These are phyloP conservation scores for Stentor coeruleus DNA, from an alignment of 73 alveolate genomes.

Conservation along the genomic window DNA sequence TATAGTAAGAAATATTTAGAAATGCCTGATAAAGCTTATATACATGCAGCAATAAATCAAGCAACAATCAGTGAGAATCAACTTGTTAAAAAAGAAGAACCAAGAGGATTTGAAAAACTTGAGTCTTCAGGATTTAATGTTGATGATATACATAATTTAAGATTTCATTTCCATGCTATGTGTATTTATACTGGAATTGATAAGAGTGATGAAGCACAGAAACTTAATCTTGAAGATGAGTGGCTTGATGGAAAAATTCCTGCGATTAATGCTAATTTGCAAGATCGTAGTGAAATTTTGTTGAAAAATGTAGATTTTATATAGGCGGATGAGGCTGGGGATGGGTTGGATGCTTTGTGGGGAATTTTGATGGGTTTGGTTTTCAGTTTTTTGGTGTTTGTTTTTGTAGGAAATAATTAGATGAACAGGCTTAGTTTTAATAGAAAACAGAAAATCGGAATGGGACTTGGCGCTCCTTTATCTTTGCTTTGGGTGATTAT, in stretches of 20 bases:
- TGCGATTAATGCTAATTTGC: not conserved
- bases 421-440: not conserved
- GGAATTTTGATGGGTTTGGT: not conserved
- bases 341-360: not conserved
- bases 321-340: not conserved
- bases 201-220: not conserved
- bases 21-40: constrained; percentile 1
- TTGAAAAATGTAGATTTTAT: not conserved
- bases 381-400: not conserved
- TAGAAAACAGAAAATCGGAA: not conserved
- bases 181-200: constrained; percentile 14
- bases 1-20: not conserved
- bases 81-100: not conserved
- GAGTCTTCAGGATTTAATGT: constrained; percentile 18
- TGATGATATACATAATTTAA: not conserved
- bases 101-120: constrained; percentile 18
- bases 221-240: not conserved
- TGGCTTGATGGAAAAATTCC: constrained; percentile 23
- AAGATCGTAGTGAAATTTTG: not conserved
- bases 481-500: not conserved
- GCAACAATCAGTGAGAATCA: not conserved
- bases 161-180: constrained; percentile 22
- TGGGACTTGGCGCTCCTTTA: not conserved
- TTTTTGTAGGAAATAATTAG: not conserved
- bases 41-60: not conserved